Base-by-base conservation (phyloP, 768 basidiomycete genomes). In the Cyclocybe cylindracea region DNA sequence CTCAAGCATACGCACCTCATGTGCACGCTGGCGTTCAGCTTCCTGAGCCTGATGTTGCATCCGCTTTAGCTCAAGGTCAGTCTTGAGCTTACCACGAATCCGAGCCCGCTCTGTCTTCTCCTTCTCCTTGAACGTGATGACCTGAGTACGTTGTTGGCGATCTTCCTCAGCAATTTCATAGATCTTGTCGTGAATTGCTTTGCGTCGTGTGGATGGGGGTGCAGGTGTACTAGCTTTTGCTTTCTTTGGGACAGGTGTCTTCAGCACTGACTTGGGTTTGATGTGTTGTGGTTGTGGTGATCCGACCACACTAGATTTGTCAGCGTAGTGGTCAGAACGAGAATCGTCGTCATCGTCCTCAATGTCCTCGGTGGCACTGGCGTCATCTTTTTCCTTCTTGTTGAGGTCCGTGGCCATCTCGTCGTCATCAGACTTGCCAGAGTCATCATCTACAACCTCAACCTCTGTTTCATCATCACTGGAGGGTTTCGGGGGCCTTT, bases 11-110 rank as follows among this genome's bases (percentile, higher is more conserved):
- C 32, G 5, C 6, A 56, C 4, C 13, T 56, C 41, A 37, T 56
- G 55, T 50, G 46, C 24, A 36, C 39, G 55, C 33, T 56, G 46
- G 1, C 29, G 38, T 5, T 8, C 55, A 7, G 51, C 53, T 14
- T 60, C 32, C 10, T n/a, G 29, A 33, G 31, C 38, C 24, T 46
- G 48, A 42, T 19, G 46, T 29, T 53, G 10, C 50, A 58, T 11
- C 24, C 37, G 19, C 7, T 34, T 45, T 11, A 55, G 3, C 46
- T 58, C 57, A 51, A 52, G 44, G 24, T 46, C 39, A 32, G 14
- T 18, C 29, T 37, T 16, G 7, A 39, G 42, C n/a, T 29, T 33
- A 24, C 16, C 19, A 18, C 39, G 46, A 11, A 33, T 34, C 18
- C 24, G 31, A 13, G 13, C 32, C 33, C 37, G 47, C 13, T 5